A percentile compares a stretch with the other conserved stretches of the same genome.
phyloP scores from a whole-genome alignment of 129 eudicot genomes.

The Artemisia annua region DNA sequence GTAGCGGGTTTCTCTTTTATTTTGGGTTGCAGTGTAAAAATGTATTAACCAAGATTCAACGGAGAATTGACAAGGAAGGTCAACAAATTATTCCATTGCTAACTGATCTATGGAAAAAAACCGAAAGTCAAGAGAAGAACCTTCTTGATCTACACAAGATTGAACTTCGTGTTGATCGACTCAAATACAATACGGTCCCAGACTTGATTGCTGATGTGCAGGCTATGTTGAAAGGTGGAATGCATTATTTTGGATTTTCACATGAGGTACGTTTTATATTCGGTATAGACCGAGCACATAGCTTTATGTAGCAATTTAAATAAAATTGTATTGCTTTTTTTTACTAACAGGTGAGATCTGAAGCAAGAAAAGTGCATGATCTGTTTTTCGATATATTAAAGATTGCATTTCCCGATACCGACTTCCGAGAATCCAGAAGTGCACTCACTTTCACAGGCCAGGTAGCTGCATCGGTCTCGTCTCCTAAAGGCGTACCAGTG shows the following conservation, averaged over 20 bases:
- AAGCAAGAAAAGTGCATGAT: slow-evolving; percentile 91
- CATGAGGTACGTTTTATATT: slow-evolving; percentile 60
- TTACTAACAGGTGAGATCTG: slow-evolving; percentile 69
- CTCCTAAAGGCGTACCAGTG: slow-evolving; percentile 47
- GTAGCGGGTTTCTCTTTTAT: background rate
- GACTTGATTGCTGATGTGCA: slow-evolving; percentile 81
- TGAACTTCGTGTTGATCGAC: slow-evolving; percentile 61
- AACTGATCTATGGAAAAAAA: slow-evolving; percentile 84
- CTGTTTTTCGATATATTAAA: slow-evolving; percentile 86
- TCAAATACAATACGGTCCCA: slow-evolving; percentile 68
- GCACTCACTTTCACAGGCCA: slow-evolving; percentile 68
- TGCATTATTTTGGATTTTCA: slow-evolving; percentile 67
- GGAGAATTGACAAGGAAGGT: slow-evolving; percentile 85
- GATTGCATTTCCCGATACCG: slow-evolving; percentile 65
- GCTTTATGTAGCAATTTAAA: background rate
- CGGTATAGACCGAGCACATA: background rate
- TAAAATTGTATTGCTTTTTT: background rate
- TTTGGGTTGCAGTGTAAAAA: slow-evolving; percentile 72
- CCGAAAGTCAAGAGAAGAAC: slow-evolving; percentile 46
- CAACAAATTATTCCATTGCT: slow-evolving; percentile 74
- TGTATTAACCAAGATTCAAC: slow-evolving; percentile 68
- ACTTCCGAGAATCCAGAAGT: slow-evolving; percentile 78
- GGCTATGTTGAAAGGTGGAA: slow-evolving; percentile 66
- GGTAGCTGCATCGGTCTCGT: slow-evolving; percentile 35
- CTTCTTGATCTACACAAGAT: slow-evolving; percentile 68